Evolutionary conservation across 352 stramenopile species (phyloP), one percentile per base, ranked within the genome.

Genomic region (Phytopythium mirpurense): DNA sequence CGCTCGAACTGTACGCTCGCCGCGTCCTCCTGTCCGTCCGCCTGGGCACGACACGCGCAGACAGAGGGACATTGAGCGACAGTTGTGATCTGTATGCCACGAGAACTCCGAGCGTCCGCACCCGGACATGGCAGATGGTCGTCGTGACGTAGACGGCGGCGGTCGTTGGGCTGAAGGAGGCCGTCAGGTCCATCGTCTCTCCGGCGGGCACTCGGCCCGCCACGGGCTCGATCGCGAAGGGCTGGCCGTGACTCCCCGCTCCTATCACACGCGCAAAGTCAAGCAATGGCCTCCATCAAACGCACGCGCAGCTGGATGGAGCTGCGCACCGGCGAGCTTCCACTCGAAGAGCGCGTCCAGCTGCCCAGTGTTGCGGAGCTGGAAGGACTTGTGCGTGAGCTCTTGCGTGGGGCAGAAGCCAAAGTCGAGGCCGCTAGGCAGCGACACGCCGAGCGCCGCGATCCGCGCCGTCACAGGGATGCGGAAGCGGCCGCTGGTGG

Each of bases 401-500:
- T 97, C 85, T 34, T 79, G 78, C 3, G 83, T 95, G n/a, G 88
- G 87, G 47, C 81, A 95, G 48, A 96, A 97, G 19, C 86, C 87
- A 65, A 97, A 89, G 65, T 96, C 88, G 19, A 97, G 45, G 0
- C 75, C 74, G 2, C 51, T 54, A 5, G 86, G 86, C 0, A 95
- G 57, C 6, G 75, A 62, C 9, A 90, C 56, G 6, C 78, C 62
- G 0, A 97, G 55, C 5, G 74, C 70, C 12, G 88, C 78, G 21
- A 98, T 90, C 0, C 82, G 69, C 1, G 92, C 93, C 27, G 78
- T 51, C n/a, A 95, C 78, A 1, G 87, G 89, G 27, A 98, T 71
- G 50, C 88, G 79, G 55, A 98, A 98, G 32, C 65, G 71, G 6
- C 83, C 83, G 40, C 63, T 85, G 5, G 78, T 72, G 0, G 73